Evolutionary conservation across 331 rosid genomes (phyloP).

Genomic region (Telfairia occidentalis): DNA sequence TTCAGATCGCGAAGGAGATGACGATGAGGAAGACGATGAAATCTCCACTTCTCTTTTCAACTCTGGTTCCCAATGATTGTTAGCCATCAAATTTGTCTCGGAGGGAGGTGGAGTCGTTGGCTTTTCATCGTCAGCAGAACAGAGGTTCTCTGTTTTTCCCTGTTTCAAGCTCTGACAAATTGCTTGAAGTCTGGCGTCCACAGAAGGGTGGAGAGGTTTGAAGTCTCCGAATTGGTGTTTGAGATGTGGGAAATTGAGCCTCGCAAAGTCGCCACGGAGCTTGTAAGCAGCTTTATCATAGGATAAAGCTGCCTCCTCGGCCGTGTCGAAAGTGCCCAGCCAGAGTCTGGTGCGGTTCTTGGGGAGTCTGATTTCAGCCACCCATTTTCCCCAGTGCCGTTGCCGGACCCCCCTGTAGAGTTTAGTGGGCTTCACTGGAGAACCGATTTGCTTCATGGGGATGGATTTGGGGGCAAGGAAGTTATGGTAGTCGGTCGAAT

Average conservation of each 20-base stretch:
- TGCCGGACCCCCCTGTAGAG: constrained; percentile 84
- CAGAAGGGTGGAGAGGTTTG: constrained; percentile 63
- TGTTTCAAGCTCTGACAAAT: constrained; percentile 55
- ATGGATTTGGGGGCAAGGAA: constrained; percentile 35
- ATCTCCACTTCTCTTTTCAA: constrained; percentile 20
- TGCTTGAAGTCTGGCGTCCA: constrained; percentile 68
- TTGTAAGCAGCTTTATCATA: constrained; percentile 74
- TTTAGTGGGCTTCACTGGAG: constrained; percentile 32
- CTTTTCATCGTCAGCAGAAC: constrained; percentile 31
- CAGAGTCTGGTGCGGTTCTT: constrained; percentile 85
- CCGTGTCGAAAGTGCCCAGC: constrained; percentile 86
- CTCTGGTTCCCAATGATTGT: not conserved
- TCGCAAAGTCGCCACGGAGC: constrained; percentile 74
- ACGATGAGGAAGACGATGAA: constrained; percentile 17
- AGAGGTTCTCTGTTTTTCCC: constrained; percentile 22
- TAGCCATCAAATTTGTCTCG: not conserved
- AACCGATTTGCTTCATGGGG: constrained; percentile 45
- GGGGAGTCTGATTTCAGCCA: constrained; percentile 87
- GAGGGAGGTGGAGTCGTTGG: constrained; percentile 10
- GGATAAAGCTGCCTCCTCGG: constrained; percentile 84
- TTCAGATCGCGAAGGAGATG: constrained; percentile 18
- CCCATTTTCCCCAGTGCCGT: constrained; percentile 96
- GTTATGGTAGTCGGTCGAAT: constrained; percentile 10
- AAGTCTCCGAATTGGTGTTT: constrained; percentile 27
- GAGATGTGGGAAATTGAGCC: constrained; percentile 75